A percentile compares a stretch with the other conserved stretches of the same genome.
phyloP scores from a whole-genome alignment of 176 grass and related monocot genomes.

The Oryza glaberrima region DNA sequence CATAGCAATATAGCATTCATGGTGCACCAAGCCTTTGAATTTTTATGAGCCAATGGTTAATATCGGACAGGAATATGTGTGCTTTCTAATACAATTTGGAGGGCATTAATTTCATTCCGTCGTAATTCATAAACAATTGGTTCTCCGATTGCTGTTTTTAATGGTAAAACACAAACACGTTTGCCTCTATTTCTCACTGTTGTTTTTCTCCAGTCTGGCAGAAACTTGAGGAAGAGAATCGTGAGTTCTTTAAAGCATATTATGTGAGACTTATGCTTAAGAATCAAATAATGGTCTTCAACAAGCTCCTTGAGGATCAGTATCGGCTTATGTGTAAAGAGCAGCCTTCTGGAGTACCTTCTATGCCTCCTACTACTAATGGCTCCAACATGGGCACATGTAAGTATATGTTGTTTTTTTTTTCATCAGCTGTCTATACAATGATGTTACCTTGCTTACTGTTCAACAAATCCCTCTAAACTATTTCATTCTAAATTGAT shows the following conservation, averaged over 20 bases:
- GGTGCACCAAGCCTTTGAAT: not conserved
- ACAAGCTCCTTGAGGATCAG: slow-evolving; percentile 83
- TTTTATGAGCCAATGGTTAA: not conserved
- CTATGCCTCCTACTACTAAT: slow-evolving; percentile 60
- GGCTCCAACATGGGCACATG: slow-evolving; percentile 69
- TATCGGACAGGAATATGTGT: slow-evolving; percentile 16
- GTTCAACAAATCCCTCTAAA: slow-evolving; percentile 21
- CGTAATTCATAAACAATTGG: not conserved
- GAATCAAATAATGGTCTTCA: slow-evolving; percentile 85
- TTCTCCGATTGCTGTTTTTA: slow-evolving; percentile 18
- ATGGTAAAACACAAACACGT: slow-evolving; percentile 3
- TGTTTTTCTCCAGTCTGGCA: slow-evolving; percentile 82
- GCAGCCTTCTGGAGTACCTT: slow-evolving; percentile 53
- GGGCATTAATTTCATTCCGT: not conserved
- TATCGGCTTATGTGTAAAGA: slow-evolving; percentile 81
- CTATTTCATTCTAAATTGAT: not conserved
- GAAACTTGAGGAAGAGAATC: slow-evolving; percentile 99
- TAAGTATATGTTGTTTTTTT: slow-evolving; percentile 40
- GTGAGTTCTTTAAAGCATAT: slow-evolving; percentile 94
- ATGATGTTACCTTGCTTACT: not conserved
- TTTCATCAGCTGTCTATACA: not conserved
- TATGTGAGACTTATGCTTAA: slow-evolving; percentile 97
- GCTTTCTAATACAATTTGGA: slow-evolving; percentile 23
- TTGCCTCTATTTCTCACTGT: slow-evolving; percentile 13
- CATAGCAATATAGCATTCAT: not conserved